A percentile compares a stretch with the other conserved stretches of the same genome.
Evolutionary conservation across 345 rosid genomes (phyloP).

Genomic region (Populus euphratica): DNA sequence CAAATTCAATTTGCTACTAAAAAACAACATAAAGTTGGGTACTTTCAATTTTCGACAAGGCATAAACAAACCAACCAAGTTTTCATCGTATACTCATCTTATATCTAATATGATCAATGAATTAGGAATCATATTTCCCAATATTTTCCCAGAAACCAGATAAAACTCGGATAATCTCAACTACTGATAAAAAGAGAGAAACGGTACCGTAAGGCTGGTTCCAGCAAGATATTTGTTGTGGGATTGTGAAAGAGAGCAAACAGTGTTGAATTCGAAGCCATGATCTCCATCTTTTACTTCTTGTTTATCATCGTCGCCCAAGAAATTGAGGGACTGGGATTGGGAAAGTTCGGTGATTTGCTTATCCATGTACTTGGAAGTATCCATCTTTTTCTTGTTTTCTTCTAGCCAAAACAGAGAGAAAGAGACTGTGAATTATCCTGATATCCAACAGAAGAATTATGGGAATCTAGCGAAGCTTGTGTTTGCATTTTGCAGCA

Average conservation of each 20-base stretch:
- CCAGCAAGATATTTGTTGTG: neutral
- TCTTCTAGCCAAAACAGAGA: neutral
- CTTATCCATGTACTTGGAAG: conserved; percentile 39
- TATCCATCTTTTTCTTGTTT: conserved; percentile 18
- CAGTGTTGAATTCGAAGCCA: conserved; percentile 20
- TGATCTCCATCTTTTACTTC: conserved; percentile 14
- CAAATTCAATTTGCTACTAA: neutral
- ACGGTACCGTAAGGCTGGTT: conserved; percentile 16
- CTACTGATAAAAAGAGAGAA: neutral
- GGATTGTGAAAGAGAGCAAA: conserved; percentile 1
- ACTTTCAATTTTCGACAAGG: neutral
- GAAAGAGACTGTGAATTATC: neutral
- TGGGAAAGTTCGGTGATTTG: conserved; percentile 27
- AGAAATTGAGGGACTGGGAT: conserved; percentile 24
- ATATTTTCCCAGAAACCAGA: neutral
- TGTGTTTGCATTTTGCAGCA: neutral
- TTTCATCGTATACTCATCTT: neutral
- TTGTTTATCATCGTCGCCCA: conserved; percentile 22
- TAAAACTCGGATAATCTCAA: neutral
- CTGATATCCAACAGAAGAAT: neutral
- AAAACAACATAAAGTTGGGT: conserved; percentile 1
- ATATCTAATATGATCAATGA: neutral
- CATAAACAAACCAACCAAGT: neutral
- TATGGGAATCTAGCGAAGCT: neutral
- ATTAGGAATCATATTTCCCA: neutral